These are phyloP conservation scores for Polygonum aviculare DNA, from an alignment of 148 eudicot species.

Conservation along the genomic window DNA sequence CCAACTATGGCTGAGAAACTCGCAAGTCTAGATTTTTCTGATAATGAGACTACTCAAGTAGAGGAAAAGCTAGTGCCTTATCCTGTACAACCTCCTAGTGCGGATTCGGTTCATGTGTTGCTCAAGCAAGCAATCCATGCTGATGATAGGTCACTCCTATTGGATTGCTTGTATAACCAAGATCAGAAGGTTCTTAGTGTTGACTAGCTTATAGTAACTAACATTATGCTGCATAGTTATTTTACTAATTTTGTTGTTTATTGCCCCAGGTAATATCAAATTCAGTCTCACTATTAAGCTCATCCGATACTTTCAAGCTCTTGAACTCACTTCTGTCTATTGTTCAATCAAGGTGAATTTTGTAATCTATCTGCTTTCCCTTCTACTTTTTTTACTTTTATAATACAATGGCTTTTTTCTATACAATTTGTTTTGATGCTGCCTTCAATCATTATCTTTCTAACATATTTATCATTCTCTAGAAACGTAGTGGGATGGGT, in stretches of 20 bases:
- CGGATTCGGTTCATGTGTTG: conserved; percentile 77
- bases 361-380: background rate
- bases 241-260: conserved; percentile 4
- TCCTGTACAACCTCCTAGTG: conserved; percentile 63
- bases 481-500: background rate
- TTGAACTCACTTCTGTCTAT: conserved; percentile 61
- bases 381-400: background rate
- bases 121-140: conserved; percentile 91
- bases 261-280: conserved; percentile 64
- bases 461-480: background rate
- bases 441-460: background rate
- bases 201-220: background rate
- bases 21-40: conserved; percentile 48
- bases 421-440: background rate
- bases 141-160: conserved; percentile 67
- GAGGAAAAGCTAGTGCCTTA: conserved; percentile 29
- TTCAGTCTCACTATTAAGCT: conserved; percentile 56
- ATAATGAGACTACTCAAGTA: conserved; percentile 20
- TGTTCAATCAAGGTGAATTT: conserved; percentile 58
- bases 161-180: conserved; percentile 75
- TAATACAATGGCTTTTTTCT: background rate
- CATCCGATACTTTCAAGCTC: conserved; percentile 73
- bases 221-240: background rate
- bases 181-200: conserved; percentile 54
- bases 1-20: conserved; percentile 96